Evolutionary conservation across 441 rosid genomes (phyloP), one percentile per base, ranked within the genome.

Genomic region (Biscutella laevigata): DNA sequence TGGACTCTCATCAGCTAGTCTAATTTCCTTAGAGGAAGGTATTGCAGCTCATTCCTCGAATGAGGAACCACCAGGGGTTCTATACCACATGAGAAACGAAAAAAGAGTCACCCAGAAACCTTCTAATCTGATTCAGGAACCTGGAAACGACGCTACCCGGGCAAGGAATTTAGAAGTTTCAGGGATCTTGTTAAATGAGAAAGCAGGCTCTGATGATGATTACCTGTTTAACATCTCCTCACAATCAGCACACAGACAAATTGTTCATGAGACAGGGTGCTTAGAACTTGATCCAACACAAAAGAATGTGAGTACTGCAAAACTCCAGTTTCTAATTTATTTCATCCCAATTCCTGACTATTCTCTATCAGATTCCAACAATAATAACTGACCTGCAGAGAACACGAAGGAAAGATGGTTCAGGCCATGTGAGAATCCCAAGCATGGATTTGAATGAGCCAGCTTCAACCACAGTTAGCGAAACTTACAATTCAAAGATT

Each of bases 131-230:
- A 12, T n/a, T 49, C 61, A 66, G 49, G 57, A 60, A 49, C 66
- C 19, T 62, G 62, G 21, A 55, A 47, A 46, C 53, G 44, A 29
- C 41, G 30, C 55, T 57, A 43, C 60, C 8, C 16, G 57, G 46
- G 59, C 22, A 35, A 30, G 47, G 35, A 70, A 57, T 40, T 43
- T 65, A 44, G 79, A 71, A 49, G 53, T 59, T 47, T 60, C 41
- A 34, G 67, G 72, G 43, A 19, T 62, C 29, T 53, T 68, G 32
- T 44, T 69, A 21, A 66, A 57, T 45, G 44, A 37, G 36, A 47
- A 33, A 52, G 45, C 16, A 20, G 61, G 24, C 15, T 57, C 66
- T 33, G 62, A 29, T 51, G 74, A 63, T 43, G 53, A 61, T 53
- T 53, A 57, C 47, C 41, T 19, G 16, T 64, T 66, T 47, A 59